Evolutionary conservation across 2,329 filamentous ascomycete genomes (phyloP), one percentile per base, ranked within the genome.

Genomic region (Diaporthe vaccinii): DNA sequence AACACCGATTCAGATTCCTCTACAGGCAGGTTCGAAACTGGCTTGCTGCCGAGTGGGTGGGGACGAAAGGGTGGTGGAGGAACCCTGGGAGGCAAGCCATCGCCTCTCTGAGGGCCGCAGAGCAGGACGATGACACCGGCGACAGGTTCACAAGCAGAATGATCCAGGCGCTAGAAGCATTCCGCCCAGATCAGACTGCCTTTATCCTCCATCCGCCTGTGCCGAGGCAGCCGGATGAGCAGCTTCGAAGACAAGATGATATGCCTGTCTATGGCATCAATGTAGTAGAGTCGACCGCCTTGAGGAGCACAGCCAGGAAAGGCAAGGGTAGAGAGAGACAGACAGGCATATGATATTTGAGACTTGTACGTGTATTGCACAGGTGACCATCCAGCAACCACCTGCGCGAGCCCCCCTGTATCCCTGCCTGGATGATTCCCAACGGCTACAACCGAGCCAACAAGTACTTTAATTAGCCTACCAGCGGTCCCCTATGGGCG

Each of bases 381-480:
- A 25, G 9, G 17, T 41, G 57, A 1, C 57, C 15, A 46, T 14
- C 17, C 41, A 49, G 41, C 4, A 34, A 2, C n/a, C 58, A 28
- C 7, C 44, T 6, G n/a, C n/a, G n/a, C n/a, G n/a, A n/a, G n/a
- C n/a, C n/a, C 44, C 34, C 31, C 28, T 28, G 12, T 22, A 41
- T 28, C 65, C 46, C 46, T 68, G 34, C 31, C 65, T 31, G 22
- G 22, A 4, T 25, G 44, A 31, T 49, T 20, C 31, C 62, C 22
- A 53, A 36, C 62, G 62, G 62, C 44, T 68, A 46, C 62, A 68
- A 39, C 62, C 62, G 62, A 20, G 7, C 46, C 46, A n/a, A n/a
- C n/a, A n/a, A n/a, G n/a, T n/a, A n/a, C n/a, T n/a, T n/a, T n/a
- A n/a, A n/a, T n/a, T n/a, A 7, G 36, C 14, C 39, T n/a, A 39